Conservation (phyloP, 1,139 yeast genomes). For the Kodamaea plutei region DNA sequence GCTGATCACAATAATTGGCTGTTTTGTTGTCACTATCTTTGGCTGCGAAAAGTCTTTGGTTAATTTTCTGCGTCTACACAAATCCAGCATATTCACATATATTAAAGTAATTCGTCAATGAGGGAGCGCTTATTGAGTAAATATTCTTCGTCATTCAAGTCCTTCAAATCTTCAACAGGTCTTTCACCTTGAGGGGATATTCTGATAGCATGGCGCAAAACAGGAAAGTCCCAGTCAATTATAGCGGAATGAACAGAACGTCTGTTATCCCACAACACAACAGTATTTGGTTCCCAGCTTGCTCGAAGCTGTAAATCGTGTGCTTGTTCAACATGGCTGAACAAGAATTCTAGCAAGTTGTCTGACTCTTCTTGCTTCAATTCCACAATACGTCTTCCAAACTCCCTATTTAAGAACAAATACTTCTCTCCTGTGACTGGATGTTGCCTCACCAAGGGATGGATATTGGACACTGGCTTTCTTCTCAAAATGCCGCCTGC, state of each 20-base stretch:
- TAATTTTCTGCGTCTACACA: too few species aligned
- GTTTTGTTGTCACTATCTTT: too few species aligned
- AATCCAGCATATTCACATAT: too few species aligned
- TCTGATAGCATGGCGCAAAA: constrained; percentile 16
- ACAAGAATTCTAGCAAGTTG: constrained; percentile 20
- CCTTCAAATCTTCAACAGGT: constrained; percentile 13
- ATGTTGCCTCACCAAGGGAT: constrained; percentile 24
- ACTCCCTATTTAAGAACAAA: constrained; percentile 22
- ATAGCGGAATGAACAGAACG: constrained; percentile 15
- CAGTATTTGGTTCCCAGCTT: constrained; percentile 46
- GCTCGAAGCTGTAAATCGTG: constrained; percentile 56
- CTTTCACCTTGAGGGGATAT: constrained; percentile 14
- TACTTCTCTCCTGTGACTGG: constrained; percentile 24
- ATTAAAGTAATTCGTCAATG: too few species aligned
- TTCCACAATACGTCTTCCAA: constrained; percentile 24
- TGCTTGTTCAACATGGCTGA: constrained; percentile 25
- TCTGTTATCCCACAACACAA: constrained; percentile 17
- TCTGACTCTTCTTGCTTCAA: constrained; percentile 27
- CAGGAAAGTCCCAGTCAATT: constrained; percentile 17
- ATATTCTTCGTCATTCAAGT: constrained; percentile 11
- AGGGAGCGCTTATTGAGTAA: too few species aligned
- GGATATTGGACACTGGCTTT: constrained; percentile 23
- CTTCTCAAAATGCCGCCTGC: constrained; percentile 24
- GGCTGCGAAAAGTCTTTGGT: too few species aligned
- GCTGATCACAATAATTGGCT: too few species aligned